Evolutionary conservation across 2,329 filamentous ascomycete genomes (phyloP), one percentile per base, ranked within the genome.

Genomic region (Dactylellina leptospora): DNA sequence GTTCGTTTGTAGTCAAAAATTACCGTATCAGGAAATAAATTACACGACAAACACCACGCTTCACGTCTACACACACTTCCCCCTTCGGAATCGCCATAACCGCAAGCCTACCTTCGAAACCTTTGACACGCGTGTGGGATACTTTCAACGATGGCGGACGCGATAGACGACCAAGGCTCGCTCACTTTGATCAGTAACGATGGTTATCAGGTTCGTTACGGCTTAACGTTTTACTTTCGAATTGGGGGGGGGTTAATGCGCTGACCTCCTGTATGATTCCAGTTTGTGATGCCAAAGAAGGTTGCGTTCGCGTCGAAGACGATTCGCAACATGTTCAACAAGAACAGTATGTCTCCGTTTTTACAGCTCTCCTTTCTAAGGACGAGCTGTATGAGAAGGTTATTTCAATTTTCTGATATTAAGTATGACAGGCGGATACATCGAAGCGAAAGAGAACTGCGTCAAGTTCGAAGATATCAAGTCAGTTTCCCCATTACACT

Each of bases 171-270:
- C 13, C 64, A 73, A 58, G 84, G 87, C 72, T 89, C 84, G 76
- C 86, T 90, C 58, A 88, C 87, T 0, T 81, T 90, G 4, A 82
- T 88, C 20, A 88, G 87, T 0, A 83, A 82, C 63, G 87, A 90
- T 77, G 86, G 84, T 54, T 89, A 85, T 77, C 85, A 73, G 54
- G 69, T 73, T 30, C 6, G 59, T 44, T 42, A 16, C 9, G n/a
- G 5, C 18, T 23, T 48, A n/a, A 27, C 10, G 16, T 27, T 51
- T 33, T n/a, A 5, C n/a, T 18, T 13, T 18, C 5, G 40, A 44
- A 11, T 11, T 27, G 16, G 5, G 11, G 23, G 20, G 28, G 5
- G 22, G 5, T 47, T 18, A 22, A 40, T n/a, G n/a, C 18, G 18
- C 10, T 40, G 11, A 40, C 36, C 11, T 40, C 18, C 16, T 38